phyloP scores from a whole-genome alignment of 306 rosid species.

The Rosa lucieae region DNA sequence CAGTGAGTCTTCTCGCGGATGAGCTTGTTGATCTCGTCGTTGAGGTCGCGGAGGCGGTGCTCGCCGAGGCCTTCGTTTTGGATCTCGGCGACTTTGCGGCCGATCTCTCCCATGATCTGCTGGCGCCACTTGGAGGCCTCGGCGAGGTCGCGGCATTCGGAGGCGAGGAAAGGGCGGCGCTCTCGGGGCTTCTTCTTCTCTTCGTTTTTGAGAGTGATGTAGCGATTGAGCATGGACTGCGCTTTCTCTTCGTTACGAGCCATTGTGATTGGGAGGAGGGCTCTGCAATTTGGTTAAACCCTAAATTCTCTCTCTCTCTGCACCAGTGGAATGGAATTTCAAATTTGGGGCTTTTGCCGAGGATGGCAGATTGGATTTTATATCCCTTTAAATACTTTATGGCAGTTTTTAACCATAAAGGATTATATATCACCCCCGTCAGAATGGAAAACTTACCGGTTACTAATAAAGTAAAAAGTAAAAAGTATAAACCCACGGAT shows the following conservation, averaged over 20 bases:
- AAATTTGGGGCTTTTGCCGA: too few relatives aligned
- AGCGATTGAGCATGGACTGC: conserved; percentile 81
- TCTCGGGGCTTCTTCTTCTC: conserved; percentile 96
- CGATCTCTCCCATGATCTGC: conserved; percentile 91
- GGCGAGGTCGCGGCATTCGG: conserved; percentile 93
- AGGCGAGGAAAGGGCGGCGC: conserved; percentile 70
- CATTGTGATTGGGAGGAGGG: conserved; percentile 33
- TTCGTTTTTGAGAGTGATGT: conserved; percentile 75
- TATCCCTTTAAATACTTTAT: too few relatives aligned
- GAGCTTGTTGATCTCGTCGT: conserved; percentile 93
- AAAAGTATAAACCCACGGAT: too few relatives aligned
- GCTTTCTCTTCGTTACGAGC: conserved; percentile 79
- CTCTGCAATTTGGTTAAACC: too few relatives aligned
- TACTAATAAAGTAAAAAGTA: too few relatives aligned
- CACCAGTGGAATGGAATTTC: too few relatives aligned
- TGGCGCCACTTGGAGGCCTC: conserved; percentile 94
- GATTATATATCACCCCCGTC: too few relatives aligned
- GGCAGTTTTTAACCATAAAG: too few relatives aligned
- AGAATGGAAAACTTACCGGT: too few relatives aligned
- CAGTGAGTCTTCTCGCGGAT: conserved; percentile 76
- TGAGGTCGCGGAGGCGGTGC: conserved; percentile 93
- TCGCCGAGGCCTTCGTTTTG: conserved; percentile 94
- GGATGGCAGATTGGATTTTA: too few relatives aligned
- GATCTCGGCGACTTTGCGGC: conserved; percentile 97
- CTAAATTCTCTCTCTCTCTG: too few relatives aligned